Percentiles rank a stretch among this genome's conserved stretches.
These are phyloP conservation scores for Fragilaria radians DNA, from an alignment of 108 stramenopile species.

Conservation along the genomic window DNA sequence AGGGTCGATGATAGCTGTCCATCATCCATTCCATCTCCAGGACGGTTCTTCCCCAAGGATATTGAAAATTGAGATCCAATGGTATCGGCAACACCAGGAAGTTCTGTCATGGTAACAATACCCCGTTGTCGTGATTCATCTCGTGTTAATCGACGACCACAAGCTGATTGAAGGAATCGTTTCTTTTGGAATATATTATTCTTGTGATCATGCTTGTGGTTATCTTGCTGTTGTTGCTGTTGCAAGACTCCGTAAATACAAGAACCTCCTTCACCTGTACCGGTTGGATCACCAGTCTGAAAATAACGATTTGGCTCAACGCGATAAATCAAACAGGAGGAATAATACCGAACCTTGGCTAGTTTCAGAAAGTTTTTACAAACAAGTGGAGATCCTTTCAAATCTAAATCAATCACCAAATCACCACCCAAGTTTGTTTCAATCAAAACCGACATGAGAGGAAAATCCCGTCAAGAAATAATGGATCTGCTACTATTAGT, in stretches of 20 bases:
- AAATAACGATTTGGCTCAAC: constrained; percentile 60
- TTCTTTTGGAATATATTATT: constrained; percentile 32
- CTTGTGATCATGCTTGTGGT: neutral
- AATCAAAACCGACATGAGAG: constrained; percentile 77
- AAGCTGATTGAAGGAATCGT: constrained; percentile 51
- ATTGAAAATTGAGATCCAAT: constrained; percentile 94
- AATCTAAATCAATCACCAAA: constrained; percentile 73
- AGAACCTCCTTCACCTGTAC: constrained; percentile 91
- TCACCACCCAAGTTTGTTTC: constrained; percentile 81
- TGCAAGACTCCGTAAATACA: constrained; percentile 71
- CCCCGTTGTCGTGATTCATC: constrained; percentile 63
- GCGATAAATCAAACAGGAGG: constrained; percentile 63
- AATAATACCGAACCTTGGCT: constrained; percentile 76
- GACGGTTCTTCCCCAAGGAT: constrained; percentile 63
- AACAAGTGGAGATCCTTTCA: constrained; percentile 70
- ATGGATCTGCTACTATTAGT: no score
- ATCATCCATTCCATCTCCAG: constrained; percentile 57
- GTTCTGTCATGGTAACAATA: constrained; percentile 62
- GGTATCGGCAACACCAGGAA: constrained; percentile 55
- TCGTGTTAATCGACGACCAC: constrained; percentile 46
- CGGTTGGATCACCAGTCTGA: constrained; percentile 86
- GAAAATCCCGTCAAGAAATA: no score
- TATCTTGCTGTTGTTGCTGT: constrained; percentile 12
- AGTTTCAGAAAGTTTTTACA: constrained; percentile 76
- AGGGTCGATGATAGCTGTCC: constrained; percentile 25